phyloP scores from a whole-genome alignment of 805 yeast species.

The Cyberlindnera euphorbiiphila region DNA sequence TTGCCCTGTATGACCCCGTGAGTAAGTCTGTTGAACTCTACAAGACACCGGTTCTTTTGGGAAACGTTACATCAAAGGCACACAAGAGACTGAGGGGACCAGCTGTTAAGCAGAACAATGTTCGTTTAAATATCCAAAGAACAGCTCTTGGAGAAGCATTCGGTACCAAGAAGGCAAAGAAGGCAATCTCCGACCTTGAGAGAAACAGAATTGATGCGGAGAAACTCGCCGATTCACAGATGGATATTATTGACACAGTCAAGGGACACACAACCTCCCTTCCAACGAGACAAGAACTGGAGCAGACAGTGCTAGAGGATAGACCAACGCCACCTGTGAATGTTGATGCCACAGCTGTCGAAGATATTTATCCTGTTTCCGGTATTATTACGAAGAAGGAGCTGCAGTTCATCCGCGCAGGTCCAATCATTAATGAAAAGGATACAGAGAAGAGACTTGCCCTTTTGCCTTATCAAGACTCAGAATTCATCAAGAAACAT shows the following conservation, averaged over 20 bases:
- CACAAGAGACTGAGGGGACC: conserved; percentile 60
- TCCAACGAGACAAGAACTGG: conserved; percentile 68
- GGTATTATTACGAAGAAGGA: conserved; percentile 69
- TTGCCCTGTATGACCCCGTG: conserved; percentile 76
- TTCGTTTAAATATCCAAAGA: conserved; percentile 54
- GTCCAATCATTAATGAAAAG: conserved; percentile 53
- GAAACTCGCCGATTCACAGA: conserved; percentile 66
- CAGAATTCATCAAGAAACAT: conserved; percentile 49
- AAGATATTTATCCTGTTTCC: conserved; percentile 74
- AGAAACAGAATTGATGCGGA: conserved; percentile 86
- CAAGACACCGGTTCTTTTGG: conserved; percentile 58
- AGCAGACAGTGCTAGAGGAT: conserved; percentile 51
- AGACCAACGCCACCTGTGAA: conserved; percentile 83
- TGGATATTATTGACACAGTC: conserved; percentile 80
- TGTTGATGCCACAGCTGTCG: conserved; percentile 75
- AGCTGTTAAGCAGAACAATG: conserved; percentile 52
- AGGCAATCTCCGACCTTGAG: conserved; percentile 76
- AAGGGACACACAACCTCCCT: conserved; percentile 62
- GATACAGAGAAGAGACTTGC: conserved; percentile 48
- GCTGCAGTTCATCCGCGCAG: conserved; percentile 59
- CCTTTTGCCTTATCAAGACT: conserved; percentile 57
- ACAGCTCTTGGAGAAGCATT: conserved; percentile 90
- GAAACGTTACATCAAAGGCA: conserved; percentile 60
- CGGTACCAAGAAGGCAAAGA: conserved; percentile 95
- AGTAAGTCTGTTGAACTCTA: conserved; percentile 60